A percentile compares a stretch with the other conserved stretches of the same genome.
Conservation (phyloP, 306 rosid species). For the Trifolium repens region DNA sequence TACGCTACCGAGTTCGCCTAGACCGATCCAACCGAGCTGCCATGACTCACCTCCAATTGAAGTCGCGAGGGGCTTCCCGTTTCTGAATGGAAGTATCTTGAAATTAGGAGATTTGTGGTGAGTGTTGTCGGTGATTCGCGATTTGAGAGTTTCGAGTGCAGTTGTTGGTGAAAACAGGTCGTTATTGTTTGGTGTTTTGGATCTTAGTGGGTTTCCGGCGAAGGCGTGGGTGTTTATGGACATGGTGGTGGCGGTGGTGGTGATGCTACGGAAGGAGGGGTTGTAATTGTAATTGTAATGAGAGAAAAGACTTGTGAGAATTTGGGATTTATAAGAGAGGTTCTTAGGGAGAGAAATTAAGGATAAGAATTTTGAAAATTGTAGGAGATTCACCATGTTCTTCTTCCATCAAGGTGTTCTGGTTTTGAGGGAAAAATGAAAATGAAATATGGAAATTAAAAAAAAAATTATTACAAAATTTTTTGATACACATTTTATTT, state of each 20-base stretch:
- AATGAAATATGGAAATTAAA: no score
- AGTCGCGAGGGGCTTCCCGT: conserved; percentile 74
- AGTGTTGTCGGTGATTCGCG: conserved; percentile 51
- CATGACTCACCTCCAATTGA: conserved; percentile 47
- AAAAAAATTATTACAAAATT: no score
- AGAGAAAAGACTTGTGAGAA: conserved; percentile 38
- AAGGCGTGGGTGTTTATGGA: conserved; percentile 71
- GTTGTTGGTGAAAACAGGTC: conserved; percentile 61
- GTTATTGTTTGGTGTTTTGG: conserved; percentile 55
- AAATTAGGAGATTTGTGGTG: conserved; percentile 48
- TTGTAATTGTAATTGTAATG: conserved; percentile 20
- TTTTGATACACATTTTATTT: no score
- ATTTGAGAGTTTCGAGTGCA: conserved; percentile 64
- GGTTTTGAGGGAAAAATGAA: no score
- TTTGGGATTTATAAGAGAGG: conserved; percentile 9
- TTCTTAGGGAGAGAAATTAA: conserved; percentile 40
- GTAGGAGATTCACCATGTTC: conserved; percentile 44
- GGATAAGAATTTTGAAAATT: conserved; percentile 34
- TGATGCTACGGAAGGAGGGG: not conserved
- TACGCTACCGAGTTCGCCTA: conserved; percentile 53
- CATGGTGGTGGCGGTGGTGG: conserved; percentile 50
- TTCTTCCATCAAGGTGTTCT: conserved; percentile 14
- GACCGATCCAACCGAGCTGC: conserved; percentile 77
- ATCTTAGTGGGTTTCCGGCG: conserved; percentile 66
- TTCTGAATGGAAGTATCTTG: conserved; percentile 74